Conservation (phyloP, 176 grass and related monocot genomes). For the Phoenix roebelenii region DNA sequence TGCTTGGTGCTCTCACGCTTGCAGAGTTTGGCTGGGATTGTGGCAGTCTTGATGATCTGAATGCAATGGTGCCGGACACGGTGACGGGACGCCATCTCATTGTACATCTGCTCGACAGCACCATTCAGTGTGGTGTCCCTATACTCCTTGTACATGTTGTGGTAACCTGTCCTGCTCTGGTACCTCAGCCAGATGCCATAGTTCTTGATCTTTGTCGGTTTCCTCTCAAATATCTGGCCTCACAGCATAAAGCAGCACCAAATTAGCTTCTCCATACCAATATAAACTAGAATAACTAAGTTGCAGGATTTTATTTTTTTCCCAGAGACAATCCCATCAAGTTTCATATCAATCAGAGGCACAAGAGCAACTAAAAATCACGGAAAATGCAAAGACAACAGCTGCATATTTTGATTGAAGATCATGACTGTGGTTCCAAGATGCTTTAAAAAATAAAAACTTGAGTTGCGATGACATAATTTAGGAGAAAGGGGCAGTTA, state of each 20-base stretch:
- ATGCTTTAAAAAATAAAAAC: no score
- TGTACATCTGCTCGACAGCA: constrained; percentile 8
- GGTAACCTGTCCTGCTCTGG: constrained; percentile 7
- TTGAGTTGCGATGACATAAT: no score
- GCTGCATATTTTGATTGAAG: no score
- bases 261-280: no score
- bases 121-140: constrained; percentile 6
- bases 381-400: no score
- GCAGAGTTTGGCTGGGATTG: constrained; percentile 5
- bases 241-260: neutral
- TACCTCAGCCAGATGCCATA: constrained; percentile 5
- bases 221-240: constrained; percentile 10
- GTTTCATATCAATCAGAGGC: no score
- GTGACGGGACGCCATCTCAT: constrained; percentile 9
- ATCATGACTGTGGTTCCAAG: no score
- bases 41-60: constrained; percentile 10
- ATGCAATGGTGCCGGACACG: constrained; percentile 1
- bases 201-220: constrained; percentile 5
- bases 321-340: no score
- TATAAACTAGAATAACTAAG: no score
- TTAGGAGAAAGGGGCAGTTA: no score
- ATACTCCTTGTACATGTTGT: constrained; percentile 14
- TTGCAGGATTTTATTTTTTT: no score
- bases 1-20: constrained; percentile 13
- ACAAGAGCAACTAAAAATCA: no score